phyloP scores from a whole-genome alignment of 2,329 filamentous ascomycete genomes.

The Botryotinia globosa region DNA sequence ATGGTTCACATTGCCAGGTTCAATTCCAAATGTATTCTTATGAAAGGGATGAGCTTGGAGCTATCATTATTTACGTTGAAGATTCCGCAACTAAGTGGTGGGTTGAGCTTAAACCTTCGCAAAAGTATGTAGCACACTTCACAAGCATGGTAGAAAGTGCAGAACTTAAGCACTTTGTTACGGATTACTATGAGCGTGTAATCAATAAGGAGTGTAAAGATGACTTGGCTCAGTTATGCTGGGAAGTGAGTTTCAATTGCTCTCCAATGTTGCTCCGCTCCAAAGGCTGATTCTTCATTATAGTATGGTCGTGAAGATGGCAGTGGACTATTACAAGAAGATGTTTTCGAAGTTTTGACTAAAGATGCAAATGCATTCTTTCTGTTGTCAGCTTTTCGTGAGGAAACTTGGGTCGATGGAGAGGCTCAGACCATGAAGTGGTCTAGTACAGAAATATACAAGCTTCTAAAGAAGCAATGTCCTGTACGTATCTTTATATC shows the following conservation, averaged over 20 bases:
- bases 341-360: slow-evolving; percentile 12
- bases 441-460: slow-evolving; percentile 7
- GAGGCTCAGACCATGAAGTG: background rate
- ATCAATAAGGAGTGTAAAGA: background rate
- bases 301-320: slow-evolving; percentile 18
- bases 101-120: slow-evolving; percentile 16
- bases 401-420: slow-evolving; percentile 8
- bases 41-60: slow-evolving; percentile 14
- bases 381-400: slow-evolving; percentile 10
- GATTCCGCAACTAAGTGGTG: slow-evolving; percentile 10
- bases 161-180: slow-evolving; percentile 19
- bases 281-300: background rate
- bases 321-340: slow-evolving; percentile 1
- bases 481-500: background rate
- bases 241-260: slow-evolving; percentile 12
- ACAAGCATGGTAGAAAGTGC: slow-evolving; percentile 16
- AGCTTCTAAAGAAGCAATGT: slow-evolving; percentile 14
- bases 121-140: slow-evolving; percentile 14
- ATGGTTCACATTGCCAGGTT: slow-evolving; percentile 13
- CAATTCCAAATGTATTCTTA: slow-evolving; percentile 16
- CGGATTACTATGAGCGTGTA: slow-evolving; percentile 19
- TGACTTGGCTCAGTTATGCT: slow-evolving; percentile 6
- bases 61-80: slow-evolving; percentile 16
- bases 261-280: background rate
- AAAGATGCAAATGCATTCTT: slow-evolving; percentile 18